Percentiles rank a stretch among this genome's conserved stretches.
phyloP scores from a whole-genome alignment of 1,284 basidiomycete genomes.

The Coriolopsis trogii region DNA sequence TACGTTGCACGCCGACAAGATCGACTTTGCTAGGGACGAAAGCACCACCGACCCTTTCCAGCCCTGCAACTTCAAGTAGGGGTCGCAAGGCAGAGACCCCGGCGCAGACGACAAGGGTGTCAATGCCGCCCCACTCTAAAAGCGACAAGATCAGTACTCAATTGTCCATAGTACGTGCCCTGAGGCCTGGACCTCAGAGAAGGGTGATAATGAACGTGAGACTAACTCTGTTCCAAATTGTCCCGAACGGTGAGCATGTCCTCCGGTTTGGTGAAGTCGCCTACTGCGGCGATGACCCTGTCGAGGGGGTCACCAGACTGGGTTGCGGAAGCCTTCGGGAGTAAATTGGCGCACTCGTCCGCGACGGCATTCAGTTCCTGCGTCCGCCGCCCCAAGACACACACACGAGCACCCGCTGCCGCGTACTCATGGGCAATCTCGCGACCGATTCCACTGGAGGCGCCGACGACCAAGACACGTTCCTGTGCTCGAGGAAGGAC shows the following conservation, averaged over 20 bases:
- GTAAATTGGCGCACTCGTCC: conserved; percentile 54
- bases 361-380: conserved; percentile 62
- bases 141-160: background rate
- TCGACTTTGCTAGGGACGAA: conserved; percentile 41
- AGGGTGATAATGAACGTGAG: conserved; percentile 1
- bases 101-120: conserved; percentile 84
- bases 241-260: conserved; percentile 72
- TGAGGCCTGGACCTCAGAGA: conserved; percentile 2
- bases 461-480: conserved; percentile 81
- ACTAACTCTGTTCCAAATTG: conserved; percentile 58
- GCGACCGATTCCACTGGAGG: conserved; percentile 83
- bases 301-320: background rate
- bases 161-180: background rate
- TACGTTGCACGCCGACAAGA: conserved; percentile 51
- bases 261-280: conserved; percentile 68
- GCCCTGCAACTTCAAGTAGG: conserved; percentile 73
- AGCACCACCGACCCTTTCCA: conserved; percentile 44
- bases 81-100: conserved; percentile 86
- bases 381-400: conserved; percentile 74
- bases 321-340: conserved; percentile 13
- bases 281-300: conserved; percentile 43
- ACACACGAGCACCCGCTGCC: conserved; percentile 72
- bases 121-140: conserved; percentile 79
- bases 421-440: conserved; percentile 77
- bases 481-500: conserved; percentile 43